Base-by-base conservation (phyloP, 2,329 filamentous ascomycete species). In the Verticillium klebahnii region DNA sequence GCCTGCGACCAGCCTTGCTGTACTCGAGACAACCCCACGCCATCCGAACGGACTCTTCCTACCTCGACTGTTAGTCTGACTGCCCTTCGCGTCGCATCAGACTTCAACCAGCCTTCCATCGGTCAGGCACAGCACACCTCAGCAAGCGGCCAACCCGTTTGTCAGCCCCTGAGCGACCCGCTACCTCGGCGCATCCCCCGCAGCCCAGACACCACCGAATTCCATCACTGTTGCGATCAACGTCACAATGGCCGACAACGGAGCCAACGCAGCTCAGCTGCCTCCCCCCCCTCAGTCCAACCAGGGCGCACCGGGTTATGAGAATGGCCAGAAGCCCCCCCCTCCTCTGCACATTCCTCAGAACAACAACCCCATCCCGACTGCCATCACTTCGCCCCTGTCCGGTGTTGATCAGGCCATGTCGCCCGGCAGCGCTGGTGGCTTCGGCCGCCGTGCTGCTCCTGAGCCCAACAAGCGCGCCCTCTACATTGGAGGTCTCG, bases 391-490 rank as follows among this genome's bases (percentile, higher is more conserved):
- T 66, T 97, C 92, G 63, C 93, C 93, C 56, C 87, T 93, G 85
- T 90, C 89, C 57, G 88, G 84, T 59, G 82, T 81, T 57, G 87
- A 87, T 69, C 72, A 81, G 65, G 86, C 96, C 73, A 89, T 95
- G 84, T 97, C 95, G 60, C 93, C 95, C 12, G 90, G 88, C 71
- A 93, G 89, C 70, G 88, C 88, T 64, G 91, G 89, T 64, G 89
- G 89, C 66, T 95, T 92, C 73, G 87, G 91, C 60, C 90, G 95
- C 70, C 93, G 95, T 73, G 91, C 93, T 64, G 95, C 95, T 59
- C 95, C 95, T 61, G 95, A 99, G 82, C 95, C 95, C 66, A 99
- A 99, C 83, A 99, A 99, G 86, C 88, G 95, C 73, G 95, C 95
- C 62, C 82, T 99, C 65, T 99, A 99, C 72, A 92, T 99, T 63